phyloP scores from a whole-genome alignment of 768 basidiomycete genomes.

The Tricholoma hemisulphureum region DNA sequence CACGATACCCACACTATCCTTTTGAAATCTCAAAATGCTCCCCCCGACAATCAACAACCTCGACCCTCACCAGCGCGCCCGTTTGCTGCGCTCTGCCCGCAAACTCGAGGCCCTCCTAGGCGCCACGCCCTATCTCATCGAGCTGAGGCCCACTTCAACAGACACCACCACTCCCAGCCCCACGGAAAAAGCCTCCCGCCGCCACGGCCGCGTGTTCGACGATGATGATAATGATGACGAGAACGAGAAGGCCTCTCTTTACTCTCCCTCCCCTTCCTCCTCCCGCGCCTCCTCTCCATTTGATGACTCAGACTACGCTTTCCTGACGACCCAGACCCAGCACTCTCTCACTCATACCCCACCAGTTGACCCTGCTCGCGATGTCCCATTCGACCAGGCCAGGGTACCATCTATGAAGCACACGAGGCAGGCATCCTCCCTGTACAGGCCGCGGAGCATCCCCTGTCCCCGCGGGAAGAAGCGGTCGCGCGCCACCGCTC shows the following conservation, averaged over 20 bases:
- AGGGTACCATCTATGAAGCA: too few species aligned
- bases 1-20: background rate
- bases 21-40: constrained; percentile 5
- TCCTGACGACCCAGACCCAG: too few species aligned
- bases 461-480: too few species aligned
- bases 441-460: too few species aligned
- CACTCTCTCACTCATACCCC: too few species aligned
- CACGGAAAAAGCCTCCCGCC: constrained; percentile 15
- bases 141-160: constrained; percentile 8
- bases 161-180: too few species aligned
- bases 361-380: too few species aligned
- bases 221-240: too few species aligned
- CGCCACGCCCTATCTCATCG: constrained; percentile 36
- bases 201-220: constrained; percentile 24
- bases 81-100: constrained; percentile 54
- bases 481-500: too few species aligned
- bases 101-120: constrained; percentile 59
- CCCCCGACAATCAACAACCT: constrained; percentile 54
- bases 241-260: constrained; percentile 19
- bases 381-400: too few species aligned
- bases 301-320: too few species aligned
- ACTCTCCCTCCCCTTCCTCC: constrained; percentile 10
- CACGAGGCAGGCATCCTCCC: too few species aligned
- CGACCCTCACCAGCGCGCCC: constrained; percentile 43
- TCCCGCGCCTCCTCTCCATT: background rate